Base-by-base conservation (phyloP, 192 early-diverging fungal species). In the Coemansia biformis region DNA sequence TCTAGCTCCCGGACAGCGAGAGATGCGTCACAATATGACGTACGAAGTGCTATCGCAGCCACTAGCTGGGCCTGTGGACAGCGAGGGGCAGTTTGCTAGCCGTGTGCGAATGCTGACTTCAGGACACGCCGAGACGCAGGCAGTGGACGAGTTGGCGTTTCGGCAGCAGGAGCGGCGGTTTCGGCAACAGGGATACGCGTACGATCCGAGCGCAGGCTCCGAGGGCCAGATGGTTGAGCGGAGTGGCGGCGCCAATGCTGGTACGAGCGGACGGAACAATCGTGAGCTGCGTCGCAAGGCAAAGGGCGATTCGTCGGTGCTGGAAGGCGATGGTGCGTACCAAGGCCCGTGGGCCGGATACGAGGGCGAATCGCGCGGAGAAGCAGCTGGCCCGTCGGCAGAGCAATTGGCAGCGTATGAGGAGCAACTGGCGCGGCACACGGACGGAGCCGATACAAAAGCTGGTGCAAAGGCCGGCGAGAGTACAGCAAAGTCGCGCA, bases 301-400 rank as follows among this genome's bases (percentile, higher is more conserved):
- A 9, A 86, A 82, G 44, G 93, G 92, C 30, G 86, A 95, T 38
- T 57, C 89, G 3, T 63, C 66, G 4, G 75, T 85, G 38, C 45
- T 91, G 6, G 86, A 88, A 18, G 91, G 87, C 29, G 82, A 82
- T 0, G 63, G 78, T 58, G 82, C 84, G 8, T 97, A 90, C 51
- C 76, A 79, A 47, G 96, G 96, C 1, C 96, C 93, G 4, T 97
- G 93, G 96, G 91, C 92, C 1, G 88, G 92, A 1, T 99, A 86
- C 60, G 86, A 89, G 42, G 86, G 82, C 32, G 93, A 98, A 47
- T 72, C 79, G 8, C 78, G 78, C 11, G 85, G 86, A 1, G 65
- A 76, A 43, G 13, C 66, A 1, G 53, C 66, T 19, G 87, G 84
- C 0, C 80, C 80, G 0, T 61, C 78, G 0, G 76, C 73, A 12